These are phyloP conservation scores for Adenanthera pavonina DNA, from an alignment of 306 rosid species.

Conservation along the genomic window DNA sequence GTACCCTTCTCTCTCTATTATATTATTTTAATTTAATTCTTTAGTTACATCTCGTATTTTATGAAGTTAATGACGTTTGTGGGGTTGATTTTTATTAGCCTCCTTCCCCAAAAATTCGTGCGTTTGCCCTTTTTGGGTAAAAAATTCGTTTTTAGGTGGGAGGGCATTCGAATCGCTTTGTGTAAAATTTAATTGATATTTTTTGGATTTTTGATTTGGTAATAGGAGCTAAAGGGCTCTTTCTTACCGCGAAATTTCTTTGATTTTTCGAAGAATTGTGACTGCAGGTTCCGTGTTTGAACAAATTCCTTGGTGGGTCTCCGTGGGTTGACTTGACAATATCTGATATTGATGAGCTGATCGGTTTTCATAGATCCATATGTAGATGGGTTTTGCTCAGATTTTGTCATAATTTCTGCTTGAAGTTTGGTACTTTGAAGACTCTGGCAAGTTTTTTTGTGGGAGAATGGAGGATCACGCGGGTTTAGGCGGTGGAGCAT, in stretches of 20 bases:
- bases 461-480: constrained; percentile 64
- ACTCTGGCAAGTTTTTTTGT: constrained; percentile 22
- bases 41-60: neutral
- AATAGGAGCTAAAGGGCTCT: constrained; percentile 27
- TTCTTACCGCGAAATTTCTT: constrained; percentile 38
- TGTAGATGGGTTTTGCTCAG: constrained; percentile 38
- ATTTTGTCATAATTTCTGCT: constrained; percentile 34
- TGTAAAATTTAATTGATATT: constrained; percentile 23
- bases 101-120: constrained; percentile 23
- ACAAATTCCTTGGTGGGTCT: constrained; percentile 43
- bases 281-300: constrained; percentile 49
- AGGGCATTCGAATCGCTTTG: constrained; percentile 30
- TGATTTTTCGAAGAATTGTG: constrained; percentile 45
- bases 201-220: constrained; percentile 38
- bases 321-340: constrained; percentile 26
- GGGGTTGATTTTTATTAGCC: constrained; percentile 37
- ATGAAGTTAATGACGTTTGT: constrained; percentile 34
- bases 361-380: constrained; percentile 44
- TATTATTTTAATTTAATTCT: constrained; percentile 8
- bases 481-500: constrained; percentile 47
- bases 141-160: constrained; percentile 13
- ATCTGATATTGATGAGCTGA: constrained; percentile 23
- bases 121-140: constrained; percentile 11
- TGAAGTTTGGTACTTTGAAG: constrained; percentile 29
- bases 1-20: constrained; percentile 3